These are phyloP conservation scores for Candida pini DNA, from an alignment of 805 yeast genomes.

Conservation along the genomic window DNA sequence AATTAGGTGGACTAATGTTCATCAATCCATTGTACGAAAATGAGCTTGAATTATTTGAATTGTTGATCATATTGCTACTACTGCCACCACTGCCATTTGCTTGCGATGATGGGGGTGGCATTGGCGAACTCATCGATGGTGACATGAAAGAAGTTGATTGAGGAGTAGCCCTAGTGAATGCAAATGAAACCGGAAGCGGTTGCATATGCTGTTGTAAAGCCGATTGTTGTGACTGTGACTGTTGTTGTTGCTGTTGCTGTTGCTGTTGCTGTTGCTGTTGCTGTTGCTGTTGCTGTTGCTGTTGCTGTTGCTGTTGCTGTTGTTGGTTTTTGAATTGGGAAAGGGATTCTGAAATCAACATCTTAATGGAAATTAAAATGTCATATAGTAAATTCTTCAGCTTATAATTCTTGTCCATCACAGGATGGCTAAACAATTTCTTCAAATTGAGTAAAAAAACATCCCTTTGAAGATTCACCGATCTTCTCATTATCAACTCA, in stretches of 20 bases:
- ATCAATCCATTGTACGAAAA: slow-evolving; percentile 12
- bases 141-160: slow-evolving; percentile 18
- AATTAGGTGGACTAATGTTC: slow-evolving; percentile 28
- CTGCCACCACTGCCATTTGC: slow-evolving; percentile 6
- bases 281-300: slow-evolving; percentile 3
- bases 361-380: slow-evolving; percentile 48
- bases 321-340: slow-evolving; percentile 11
- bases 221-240: slow-evolving; percentile 12
- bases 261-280: slow-evolving; percentile 1
- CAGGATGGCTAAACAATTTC: slow-evolving; percentile 37
- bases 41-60: not conserved
- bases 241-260: slow-evolving; percentile 3
- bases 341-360: slow-evolving; percentile 26
- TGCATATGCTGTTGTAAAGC: too few species aligned
- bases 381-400: slow-evolving; percentile 55
- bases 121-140: slow-evolving; percentile 17
- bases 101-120: slow-evolving; percentile 21
- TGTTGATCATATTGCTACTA: slow-evolving; percentile 2
- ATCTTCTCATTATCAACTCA: slow-evolving; percentile 36
- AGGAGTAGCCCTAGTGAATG: slow-evolving; percentile 19
- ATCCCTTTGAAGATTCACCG: slow-evolving; percentile 36
- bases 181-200: slow-evolving; percentile 10
- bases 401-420: slow-evolving; percentile 41
- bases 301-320: slow-evolving; percentile 8
- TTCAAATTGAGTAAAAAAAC: slow-evolving; percentile 43